Percentiles rank a stretch among this genome's conserved stretches.
Evolutionary conservation across 768 basidiomycete species (phyloP).

Genomic region (Tulasnella sp.): DNA sequence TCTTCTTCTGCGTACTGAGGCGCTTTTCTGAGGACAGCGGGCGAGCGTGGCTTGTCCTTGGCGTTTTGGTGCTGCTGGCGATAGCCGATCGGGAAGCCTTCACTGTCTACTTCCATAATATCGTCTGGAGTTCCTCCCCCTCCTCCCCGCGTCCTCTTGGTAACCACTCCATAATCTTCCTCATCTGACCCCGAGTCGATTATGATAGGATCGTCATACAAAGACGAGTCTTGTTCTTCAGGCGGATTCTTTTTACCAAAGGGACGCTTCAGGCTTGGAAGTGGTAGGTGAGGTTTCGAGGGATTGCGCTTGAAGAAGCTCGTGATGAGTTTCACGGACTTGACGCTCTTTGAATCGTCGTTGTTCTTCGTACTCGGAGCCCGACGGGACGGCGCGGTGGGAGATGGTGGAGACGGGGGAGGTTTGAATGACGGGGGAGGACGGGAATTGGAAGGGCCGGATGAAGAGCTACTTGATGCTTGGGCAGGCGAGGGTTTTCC

Average conservation of each 20-base stretch:
- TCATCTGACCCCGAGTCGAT: not conserved
- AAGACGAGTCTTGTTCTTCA: not conserved
- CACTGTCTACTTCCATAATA: not conserved
- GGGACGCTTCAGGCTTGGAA: not conserved
- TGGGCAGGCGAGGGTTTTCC: not conserved
- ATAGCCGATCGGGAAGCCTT: not conserved
- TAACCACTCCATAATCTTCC: not conserved
- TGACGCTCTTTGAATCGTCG: constrained; percentile 13
- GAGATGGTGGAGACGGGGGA: not conserved
- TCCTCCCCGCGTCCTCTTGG: not conserved
- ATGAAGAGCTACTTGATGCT: not conserved
- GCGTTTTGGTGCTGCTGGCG: not conserved
- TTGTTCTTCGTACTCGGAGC: not conserved
- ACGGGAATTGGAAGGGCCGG: not conserved
- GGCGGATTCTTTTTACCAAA: not conserved
- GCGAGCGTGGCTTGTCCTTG: not conserved
- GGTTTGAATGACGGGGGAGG: not conserved
- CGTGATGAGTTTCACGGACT: not conserved
- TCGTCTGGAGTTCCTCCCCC: not conserved
- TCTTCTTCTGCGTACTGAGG: not conserved
- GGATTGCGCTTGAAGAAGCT: not conserved
- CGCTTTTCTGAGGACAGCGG: not conserved
- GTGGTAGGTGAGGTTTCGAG: not conserved
- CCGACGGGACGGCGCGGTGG: not conserved
- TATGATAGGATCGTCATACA: not conserved